These are phyloP conservation scores for Umbelopsis vinacea DNA, from an alignment of 192 early-diverging fungal genomes.

Conservation along the genomic window DNA sequence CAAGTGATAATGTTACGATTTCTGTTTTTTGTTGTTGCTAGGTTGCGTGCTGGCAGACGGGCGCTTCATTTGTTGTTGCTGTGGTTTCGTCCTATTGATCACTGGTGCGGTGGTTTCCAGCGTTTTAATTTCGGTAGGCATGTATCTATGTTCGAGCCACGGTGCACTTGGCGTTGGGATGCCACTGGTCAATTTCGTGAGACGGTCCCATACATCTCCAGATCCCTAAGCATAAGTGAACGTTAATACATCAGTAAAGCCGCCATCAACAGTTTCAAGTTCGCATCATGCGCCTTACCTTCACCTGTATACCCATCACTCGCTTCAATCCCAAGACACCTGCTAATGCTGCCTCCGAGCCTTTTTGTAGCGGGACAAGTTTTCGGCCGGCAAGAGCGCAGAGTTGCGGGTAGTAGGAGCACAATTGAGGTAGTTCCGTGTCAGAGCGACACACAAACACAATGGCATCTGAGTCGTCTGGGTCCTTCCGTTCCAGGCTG, in stretches of 20 bases:
- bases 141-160: constrained; percentile 10
- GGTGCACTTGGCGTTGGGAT: neutral
- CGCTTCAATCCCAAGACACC: neutral
- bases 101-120: neutral
- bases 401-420: neutral
- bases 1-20: neutral
- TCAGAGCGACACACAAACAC: constrained; percentile 13
- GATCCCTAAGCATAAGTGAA: neutral
- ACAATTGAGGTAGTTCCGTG: neutral
- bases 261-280: neutral
- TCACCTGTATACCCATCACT: neutral
- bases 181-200: neutral
- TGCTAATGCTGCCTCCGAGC: neutral
- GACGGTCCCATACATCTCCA: neutral
- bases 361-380: neutral
- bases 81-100: neutral
- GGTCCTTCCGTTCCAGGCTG: neutral
- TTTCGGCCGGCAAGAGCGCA: constrained; percentile 3
- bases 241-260: neutral
- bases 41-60: neutral
- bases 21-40: neutral
- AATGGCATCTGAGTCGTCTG: constrained; percentile 8
- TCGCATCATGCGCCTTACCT: neutral
- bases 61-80: neutral
- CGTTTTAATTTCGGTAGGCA: constrained; percentile 4